phyloP scores from a whole-genome alignment of 176 grass and related monocot genomes.

The Lolium perenne region DNA sequence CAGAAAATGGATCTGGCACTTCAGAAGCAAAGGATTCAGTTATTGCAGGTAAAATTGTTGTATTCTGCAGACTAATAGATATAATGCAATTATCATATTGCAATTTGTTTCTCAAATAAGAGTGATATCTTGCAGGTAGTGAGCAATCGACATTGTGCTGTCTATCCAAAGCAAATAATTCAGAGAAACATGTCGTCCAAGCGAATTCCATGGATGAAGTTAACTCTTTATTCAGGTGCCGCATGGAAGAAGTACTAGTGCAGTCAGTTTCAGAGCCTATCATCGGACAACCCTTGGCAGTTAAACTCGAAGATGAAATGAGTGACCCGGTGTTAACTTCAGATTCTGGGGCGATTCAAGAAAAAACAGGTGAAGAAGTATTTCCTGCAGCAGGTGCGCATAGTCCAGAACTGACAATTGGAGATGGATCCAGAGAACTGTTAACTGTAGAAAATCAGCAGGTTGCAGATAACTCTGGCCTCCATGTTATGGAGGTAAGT shows the following conservation, averaged over 20 bases:
- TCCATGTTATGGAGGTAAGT: conserved; percentile 38
- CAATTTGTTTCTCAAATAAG: conserved; percentile 31
- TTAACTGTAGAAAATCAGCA: background rate
- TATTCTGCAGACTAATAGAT: background rate
- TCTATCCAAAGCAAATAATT: conserved; percentile 31
- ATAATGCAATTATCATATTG: background rate
- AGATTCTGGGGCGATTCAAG: conserved; percentile 20
- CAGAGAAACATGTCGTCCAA: conserved; percentile 8
- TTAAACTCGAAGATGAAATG: conserved; percentile 29
- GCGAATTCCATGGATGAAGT: conserved; percentile 37
- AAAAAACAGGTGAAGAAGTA: conserved; percentile 24
- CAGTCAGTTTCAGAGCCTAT: conserved; percentile 48
- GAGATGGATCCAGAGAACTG: background rate
- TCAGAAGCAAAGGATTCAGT: conserved; percentile 26
- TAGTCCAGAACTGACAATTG: background rate
- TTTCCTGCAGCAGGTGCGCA: conserved; percentile 23
- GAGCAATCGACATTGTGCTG: background rate
- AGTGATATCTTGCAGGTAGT: conserved; percentile 26
- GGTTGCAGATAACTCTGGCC: conserved; percentile 4
- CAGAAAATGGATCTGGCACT: background rate
- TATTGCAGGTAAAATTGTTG: conserved; percentile 39
- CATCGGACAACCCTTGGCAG: conserved; percentile 32
- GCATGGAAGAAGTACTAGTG: conserved; percentile 48
- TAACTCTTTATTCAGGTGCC: conserved; percentile 48
- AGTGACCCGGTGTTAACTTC: background rate